Percentiles rank a stretch among this genome's conserved stretches.
These are phyloP conservation scores for Mycena capillaripes DNA, from an alignment of 768 basidiomycete species.

Conservation along the genomic window DNA sequence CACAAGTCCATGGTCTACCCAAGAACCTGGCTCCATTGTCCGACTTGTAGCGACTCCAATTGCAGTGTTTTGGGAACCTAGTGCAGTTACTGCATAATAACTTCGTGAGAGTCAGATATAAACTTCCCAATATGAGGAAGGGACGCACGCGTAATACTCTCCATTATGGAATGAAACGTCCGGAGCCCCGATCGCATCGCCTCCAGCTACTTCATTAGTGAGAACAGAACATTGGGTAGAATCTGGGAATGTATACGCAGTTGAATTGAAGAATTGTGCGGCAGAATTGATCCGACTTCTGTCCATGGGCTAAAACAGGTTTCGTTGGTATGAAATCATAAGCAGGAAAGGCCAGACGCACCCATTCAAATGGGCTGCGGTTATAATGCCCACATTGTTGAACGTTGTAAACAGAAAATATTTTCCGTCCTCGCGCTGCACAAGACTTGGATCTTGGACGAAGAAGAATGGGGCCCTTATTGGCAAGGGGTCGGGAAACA, in stretches of 20 bases:
- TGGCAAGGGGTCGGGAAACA: conserved; percentile 26
- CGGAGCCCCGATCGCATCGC: conserved; percentile 30
- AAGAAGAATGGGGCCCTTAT: conserved; percentile 29
- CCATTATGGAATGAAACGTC: conserved; percentile 30
- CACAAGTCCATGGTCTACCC: conserved; percentile 33
- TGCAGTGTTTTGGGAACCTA: conserved; percentile 29
- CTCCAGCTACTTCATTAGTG: conserved; percentile 14
- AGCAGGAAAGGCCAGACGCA: not conserved
- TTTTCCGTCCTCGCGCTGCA: conserved; percentile 29
- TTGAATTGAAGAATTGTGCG: conserved; percentile 28
- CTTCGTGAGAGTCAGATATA: not conserved
- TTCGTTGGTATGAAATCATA: too few species aligned
- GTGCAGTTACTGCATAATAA: conserved; percentile 27
- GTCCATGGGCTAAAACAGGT: conserved; percentile 13
- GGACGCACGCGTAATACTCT: conserved; percentile 20
- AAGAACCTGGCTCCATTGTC: conserved; percentile 28
- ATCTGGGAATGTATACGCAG: conserved; percentile 11
- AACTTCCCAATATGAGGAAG: not conserved
- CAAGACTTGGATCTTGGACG: conserved; percentile 33
- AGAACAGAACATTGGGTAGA: not conserved
- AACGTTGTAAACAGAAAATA: conserved; percentile 34
- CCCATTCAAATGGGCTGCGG: conserved; percentile 20
- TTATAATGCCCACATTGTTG: conserved; percentile 33
- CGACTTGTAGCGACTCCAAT: conserved; percentile 25
- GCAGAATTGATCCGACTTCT: conserved; percentile 25